These are phyloP conservation scores for Phytopythium mirpurense DNA, from an alignment of 352 stramenopile genomes.

Conservation along the genomic window DNA sequence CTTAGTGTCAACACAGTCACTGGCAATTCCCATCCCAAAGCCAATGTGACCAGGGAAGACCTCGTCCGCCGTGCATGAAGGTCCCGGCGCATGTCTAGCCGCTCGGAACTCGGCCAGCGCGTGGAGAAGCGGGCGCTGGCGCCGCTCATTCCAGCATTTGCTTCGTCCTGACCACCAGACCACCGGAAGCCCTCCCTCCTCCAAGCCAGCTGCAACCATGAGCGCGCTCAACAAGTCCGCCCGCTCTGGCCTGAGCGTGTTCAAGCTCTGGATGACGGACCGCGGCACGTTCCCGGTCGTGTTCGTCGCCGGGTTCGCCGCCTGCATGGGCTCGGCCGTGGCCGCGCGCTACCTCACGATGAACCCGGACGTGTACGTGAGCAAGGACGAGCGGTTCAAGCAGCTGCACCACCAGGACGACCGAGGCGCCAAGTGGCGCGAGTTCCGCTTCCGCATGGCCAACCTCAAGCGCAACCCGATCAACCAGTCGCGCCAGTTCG, in stretches of 20 bases:
- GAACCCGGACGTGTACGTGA: conserved; percentile 64
- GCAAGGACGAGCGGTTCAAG: conserved; percentile 51
- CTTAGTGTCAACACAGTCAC: not conserved
- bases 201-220: not conserved
- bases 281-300: conserved; percentile 56
- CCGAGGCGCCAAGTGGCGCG: conserved; percentile 36
- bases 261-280: conserved; percentile 64
- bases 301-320: conserved; percentile 31
- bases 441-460: conserved; percentile 62
- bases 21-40: not conserved
- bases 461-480: conserved; percentile 65
- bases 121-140: not conserved
- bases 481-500: conserved; percentile 65
- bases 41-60: not conserved
- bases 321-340: conserved; percentile 25
- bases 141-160: not conserved
- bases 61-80: not conserved
- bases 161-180: not conserved
- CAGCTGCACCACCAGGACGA: conserved; percentile 44
- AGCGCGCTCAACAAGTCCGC: conserved; percentile 11
- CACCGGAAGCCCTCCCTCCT: not conserved
- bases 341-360: conserved; percentile 36
- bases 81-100: not conserved
- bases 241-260: conserved; percentile 28
- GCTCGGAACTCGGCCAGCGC: not conserved